These are phyloP conservation scores for Brassica nigra DNA, from an alignment of 345 rosid species.

Conservation along the genomic window DNA sequence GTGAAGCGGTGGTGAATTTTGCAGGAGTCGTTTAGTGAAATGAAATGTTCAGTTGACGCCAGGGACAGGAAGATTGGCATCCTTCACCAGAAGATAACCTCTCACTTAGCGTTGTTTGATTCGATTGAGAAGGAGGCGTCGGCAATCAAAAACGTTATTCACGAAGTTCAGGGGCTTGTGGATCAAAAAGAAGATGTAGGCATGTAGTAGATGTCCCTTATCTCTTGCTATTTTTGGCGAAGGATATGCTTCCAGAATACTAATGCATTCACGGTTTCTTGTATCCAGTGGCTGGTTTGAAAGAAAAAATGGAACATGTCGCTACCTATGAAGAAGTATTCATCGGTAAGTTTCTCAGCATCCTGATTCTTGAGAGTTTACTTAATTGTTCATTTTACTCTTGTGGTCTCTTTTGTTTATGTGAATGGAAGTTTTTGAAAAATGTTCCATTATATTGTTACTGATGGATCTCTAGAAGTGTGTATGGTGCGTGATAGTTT, in stretches of 20 bases:
- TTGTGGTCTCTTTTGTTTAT: slow-evolving; percentile 6
- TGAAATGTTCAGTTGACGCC: slow-evolving; percentile 62
- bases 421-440: neutral
- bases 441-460: neutral
- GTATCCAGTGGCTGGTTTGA: slow-evolving; percentile 62
- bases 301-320: slow-evolving; percentile 66
- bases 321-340: slow-evolving; percentile 53
- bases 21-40: slow-evolving; percentile 75
- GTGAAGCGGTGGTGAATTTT: slow-evolving; percentile 24
- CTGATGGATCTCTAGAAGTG: slow-evolving; percentile 11
- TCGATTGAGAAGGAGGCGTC: slow-evolving; percentile 79
- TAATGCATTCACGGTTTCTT: slow-evolving; percentile 15
- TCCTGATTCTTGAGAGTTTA: slow-evolving; percentile 12
- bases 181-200: slow-evolving; percentile 79
- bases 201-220: slow-evolving; percentile 49
- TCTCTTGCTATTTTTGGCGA: slow-evolving; percentile 22
- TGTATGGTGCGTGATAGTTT: neutral
- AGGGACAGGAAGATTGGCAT: slow-evolving; percentile 54
- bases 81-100: slow-evolving; percentile 57
- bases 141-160: slow-evolving; percentile 58
- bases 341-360: slow-evolving; percentile 49
- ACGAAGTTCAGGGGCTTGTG: slow-evolving; percentile 56
- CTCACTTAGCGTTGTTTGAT: slow-evolving; percentile 72
- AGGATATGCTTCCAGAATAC: neutral
- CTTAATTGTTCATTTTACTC: neutral